These are phyloP conservation scores for Exophiala viscosa DNA, from an alignment of 2,329 filamentous ascomycete genomes.

Conservation along the genomic window DNA sequence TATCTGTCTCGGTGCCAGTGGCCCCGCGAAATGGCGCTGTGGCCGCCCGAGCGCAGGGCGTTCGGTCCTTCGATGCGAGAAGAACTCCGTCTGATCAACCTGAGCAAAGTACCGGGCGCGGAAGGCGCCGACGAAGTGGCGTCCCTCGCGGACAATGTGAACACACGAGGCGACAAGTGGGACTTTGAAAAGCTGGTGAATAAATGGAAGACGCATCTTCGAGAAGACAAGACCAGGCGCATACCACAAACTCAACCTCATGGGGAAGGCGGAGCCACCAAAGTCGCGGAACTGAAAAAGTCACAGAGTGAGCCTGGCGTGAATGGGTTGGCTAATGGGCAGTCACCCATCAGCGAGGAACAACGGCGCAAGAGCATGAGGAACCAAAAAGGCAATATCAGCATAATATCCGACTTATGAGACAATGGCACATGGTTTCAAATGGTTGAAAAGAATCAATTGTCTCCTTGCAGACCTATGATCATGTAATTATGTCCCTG, in stretches of 20 bases:
- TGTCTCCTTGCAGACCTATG: not conserved
- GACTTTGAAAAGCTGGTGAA: constrained; percentile 47
- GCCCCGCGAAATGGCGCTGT: constrained; percentile 48
- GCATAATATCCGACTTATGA: constrained; percentile 21
- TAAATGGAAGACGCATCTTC: constrained; percentile 48
- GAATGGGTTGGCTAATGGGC: constrained; percentile 13
- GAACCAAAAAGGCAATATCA: constrained; percentile 22
- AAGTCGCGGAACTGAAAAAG: constrained; percentile 13
- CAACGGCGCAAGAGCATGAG: constrained; percentile 13
- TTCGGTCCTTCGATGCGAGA: constrained; percentile 32
- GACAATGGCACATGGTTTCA: not conserved
- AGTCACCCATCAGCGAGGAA: constrained; percentile 13
- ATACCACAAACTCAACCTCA: constrained; percentile 5
- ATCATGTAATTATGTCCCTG: not conserved
- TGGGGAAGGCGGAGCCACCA: not conserved
- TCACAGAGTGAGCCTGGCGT: constrained; percentile 16
- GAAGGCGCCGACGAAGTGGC: constrained; percentile 6
- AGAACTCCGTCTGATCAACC: constrained; percentile 20
- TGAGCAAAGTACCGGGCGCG: constrained; percentile 15
- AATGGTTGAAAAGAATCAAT: not conserved
- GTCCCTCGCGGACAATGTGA: constrained; percentile 12
- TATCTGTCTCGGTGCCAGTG: constrained; percentile 45
- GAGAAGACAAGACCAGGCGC: constrained; percentile 26
- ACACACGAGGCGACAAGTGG: constrained; percentile 36
- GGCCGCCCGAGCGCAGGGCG: constrained; percentile 43